Evolutionary conservation across 1,139 yeast species (phyloP), one percentile per base, ranked within the genome.

Genomic region (Zygosaccharomyces pseudobailii): DNA sequence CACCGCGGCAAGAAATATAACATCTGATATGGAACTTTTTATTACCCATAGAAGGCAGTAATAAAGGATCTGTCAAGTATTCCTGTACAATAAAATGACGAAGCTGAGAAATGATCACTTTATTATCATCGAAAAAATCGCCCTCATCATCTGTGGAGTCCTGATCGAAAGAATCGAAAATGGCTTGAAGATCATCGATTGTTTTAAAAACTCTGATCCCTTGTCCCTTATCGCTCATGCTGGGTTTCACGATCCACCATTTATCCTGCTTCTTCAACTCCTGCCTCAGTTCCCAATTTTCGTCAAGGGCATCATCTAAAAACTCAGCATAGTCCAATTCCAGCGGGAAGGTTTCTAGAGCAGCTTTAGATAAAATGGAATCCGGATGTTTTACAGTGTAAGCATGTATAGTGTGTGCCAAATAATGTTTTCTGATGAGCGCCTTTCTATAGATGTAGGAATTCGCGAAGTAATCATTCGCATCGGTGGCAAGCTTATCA

Each of bases 271-370:
- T 63, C 46, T 84, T 83, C 32, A 92, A 71, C 55, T 85, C 96
- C 39, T 84, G 84, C 47, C 96, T 72, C 48, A 92, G 72, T 62
- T 92, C 98, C 70, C 85, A 89, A 36, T 87, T 82, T 57, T 92
- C 98, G 64, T 90, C 97, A 40, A 92, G 72, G 0, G 96, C 78
- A 63, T 92, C 98, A 58, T 92, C 97, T 47, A 92, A 71, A 59
- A 92, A 92, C 64, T 92, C 98, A 0, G 97, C 97, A 67, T 87
- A 92, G 61, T 92, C 97, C n/a, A 92, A 80, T 61, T 92, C 97
- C 33, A 92, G 71, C 49, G 82, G 83, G 68, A 74, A 88, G 3
- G 92, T 77, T 48, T 80, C 87, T 0, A 97, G 94, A 49, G 80
- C 81, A 2, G 95, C 80, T 0, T 56, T 56, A 2, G 66, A 70